Evolutionary conservation across 108 stramenopile genomes (phyloP).

Genomic region (Schizochytrium sp.): DNA sequence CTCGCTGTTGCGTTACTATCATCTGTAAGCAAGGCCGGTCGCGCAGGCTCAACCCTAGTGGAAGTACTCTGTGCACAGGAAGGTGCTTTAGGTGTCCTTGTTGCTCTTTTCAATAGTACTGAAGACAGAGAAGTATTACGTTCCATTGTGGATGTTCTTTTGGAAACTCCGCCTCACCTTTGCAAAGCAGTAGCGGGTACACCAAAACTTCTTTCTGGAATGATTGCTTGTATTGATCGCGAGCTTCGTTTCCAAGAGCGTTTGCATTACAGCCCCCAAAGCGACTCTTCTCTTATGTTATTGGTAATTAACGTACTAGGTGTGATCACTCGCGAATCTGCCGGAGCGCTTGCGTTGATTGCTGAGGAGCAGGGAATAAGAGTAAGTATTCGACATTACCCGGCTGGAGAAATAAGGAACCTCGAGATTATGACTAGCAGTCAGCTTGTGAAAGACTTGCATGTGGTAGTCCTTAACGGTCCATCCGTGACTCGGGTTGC

Average conservation of each 20-base stretch:
- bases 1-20: constrained; percentile 1
- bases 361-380: background rate
- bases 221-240: background rate
- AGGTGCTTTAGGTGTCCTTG: background rate
- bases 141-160: background rate
- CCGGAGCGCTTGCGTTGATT: background rate
- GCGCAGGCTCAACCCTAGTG: background rate
- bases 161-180: background rate
- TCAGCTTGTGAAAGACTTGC: background rate
- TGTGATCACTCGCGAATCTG: background rate
- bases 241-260: background rate
- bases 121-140: background rate
- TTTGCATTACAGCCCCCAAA: background rate
- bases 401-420: background rate
- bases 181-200: background rate
- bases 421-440: background rate
- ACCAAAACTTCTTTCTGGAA: background rate
- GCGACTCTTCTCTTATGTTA: background rate
- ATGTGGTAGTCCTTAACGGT: background rate
- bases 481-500: background rate
- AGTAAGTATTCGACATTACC: background rate
- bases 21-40: constrained; percentile 18
- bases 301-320: background rate
- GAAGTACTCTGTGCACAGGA: background rate
- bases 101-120: background rate